These are phyloP conservation scores for Russula vinacea DNA, from an alignment of 768 basidiomycete species.

Conservation along the genomic window DNA sequence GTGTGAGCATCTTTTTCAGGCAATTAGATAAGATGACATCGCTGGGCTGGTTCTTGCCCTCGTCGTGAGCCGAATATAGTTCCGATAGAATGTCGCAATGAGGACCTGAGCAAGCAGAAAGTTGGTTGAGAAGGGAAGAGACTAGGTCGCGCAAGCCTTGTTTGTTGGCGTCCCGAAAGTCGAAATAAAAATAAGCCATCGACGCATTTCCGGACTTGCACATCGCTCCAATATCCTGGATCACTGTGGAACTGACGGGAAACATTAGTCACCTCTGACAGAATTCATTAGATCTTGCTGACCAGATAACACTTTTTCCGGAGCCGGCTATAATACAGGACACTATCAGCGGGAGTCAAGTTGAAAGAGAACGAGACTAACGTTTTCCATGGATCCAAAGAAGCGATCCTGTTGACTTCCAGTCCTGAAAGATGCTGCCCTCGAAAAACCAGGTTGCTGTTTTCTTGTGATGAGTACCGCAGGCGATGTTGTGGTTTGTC, in stretches of 20 bases:
- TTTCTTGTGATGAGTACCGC: background rate
- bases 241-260: constrained; percentile 1
- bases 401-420: background rate
- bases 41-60: background rate
- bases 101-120: background rate
- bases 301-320: constrained; percentile 14
- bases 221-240: background rate
- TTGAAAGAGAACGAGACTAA: background rate
- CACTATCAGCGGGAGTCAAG: background rate
- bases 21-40: background rate
- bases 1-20: constrained; percentile 11
- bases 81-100: background rate
- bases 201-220: background rate
- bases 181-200: constrained; percentile 5
- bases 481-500: background rate
- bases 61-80: background rate
- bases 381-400: constrained; percentile 13
- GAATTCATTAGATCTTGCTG: background rate
- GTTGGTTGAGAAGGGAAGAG: constrained; percentile 7
- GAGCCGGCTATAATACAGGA: constrained; percentile 2
- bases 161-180: background rate
- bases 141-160: background rate
- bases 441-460: background rate
- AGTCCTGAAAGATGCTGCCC: background rate
- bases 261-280: background rate